Evolutionary conservation across 352 stramenopile species (phyloP).

Genomic region (Globisporangium iwayamae): DNA sequence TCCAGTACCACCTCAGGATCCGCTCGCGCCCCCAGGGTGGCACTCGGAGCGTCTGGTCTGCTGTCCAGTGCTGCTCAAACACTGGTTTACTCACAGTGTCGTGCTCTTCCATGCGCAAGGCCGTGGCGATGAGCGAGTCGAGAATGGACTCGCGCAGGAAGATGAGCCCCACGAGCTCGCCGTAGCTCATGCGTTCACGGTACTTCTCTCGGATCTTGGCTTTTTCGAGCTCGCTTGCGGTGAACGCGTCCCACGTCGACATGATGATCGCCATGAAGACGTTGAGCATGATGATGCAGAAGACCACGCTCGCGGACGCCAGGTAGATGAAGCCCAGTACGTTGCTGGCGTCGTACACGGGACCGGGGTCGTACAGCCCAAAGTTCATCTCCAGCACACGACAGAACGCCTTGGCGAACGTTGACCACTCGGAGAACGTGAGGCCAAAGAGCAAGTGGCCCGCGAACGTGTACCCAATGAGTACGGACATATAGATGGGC

Average conservation of each 20-base stretch:
- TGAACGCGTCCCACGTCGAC: slow-evolving; percentile 64
- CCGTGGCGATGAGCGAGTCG: slow-evolving; percentile 43
- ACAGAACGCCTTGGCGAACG: slow-evolving; percentile 54
- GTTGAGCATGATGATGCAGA: slow-evolving; percentile 80
- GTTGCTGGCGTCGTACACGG: slow-evolving; percentile 65
- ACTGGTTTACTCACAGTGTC: slow-evolving; percentile 9
- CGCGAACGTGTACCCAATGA: slow-evolving; percentile 62
- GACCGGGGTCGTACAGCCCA: slow-evolving; percentile 58
- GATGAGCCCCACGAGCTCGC: slow-evolving; percentile 35
- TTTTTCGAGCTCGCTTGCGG: slow-evolving; percentile 43
- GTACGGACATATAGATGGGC: slow-evolving; percentile 60
- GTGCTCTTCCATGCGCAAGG: slow-evolving; percentile 33
- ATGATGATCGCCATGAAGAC: slow-evolving; percentile 80
- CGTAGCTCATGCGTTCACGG: slow-evolving; percentile 29
- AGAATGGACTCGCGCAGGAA: slow-evolving; percentile 49
- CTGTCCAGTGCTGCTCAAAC: slow-evolving; percentile 25
- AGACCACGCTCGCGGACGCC: slow-evolving; percentile 58
- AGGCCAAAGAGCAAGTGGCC: slow-evolving; percentile 68
- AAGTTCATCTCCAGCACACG: slow-evolving; percentile 77
- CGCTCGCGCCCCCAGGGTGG: neutral
- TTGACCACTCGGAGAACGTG: slow-evolving; percentile 60
- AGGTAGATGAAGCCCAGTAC: slow-evolving; percentile 62
- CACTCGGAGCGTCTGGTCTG: neutral
- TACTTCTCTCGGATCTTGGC: slow-evolving; percentile 42
- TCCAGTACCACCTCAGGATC: slow-evolving; percentile 16